Percentiles rank a stretch among this genome's conserved stretches.
These are phyloP conservation scores for Penicillium sp. DNA, from an alignment of 2,329 filamentous ascomycete genomes.

Conservation along the genomic window DNA sequence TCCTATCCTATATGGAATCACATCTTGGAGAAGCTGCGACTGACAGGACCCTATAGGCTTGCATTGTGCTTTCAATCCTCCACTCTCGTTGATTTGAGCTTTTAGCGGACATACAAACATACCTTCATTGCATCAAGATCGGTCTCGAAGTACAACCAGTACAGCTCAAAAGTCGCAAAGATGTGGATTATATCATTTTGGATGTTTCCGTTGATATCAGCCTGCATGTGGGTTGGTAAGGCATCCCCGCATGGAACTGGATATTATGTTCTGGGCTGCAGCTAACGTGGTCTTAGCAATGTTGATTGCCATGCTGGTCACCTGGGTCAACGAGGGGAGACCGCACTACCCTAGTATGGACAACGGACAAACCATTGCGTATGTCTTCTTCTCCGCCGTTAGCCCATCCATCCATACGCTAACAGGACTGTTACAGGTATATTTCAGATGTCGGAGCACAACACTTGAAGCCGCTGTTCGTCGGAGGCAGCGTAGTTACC, in stretches of 20 bases:
- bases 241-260: neutral
- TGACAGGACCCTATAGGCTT: neutral
- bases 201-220: constrained; percentile 53
- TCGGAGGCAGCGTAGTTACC: constrained; percentile 53
- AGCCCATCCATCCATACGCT: neutral
- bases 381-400: constrained; percentile 19
- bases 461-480: constrained; percentile 54
- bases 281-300: constrained; percentile 38
- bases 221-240: constrained; percentile 47
- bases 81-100: neutral
- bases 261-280: neutral
- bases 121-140: neutral
- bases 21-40: constrained; percentile 1
- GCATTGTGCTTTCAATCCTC: neutral
- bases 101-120: neutral
- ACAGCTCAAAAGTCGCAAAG: constrained; percentile 5
- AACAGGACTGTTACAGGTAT: constrained; percentile 24
- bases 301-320: constrained; percentile 52
- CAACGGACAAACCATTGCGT: constrained; percentile 47
- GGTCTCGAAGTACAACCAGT: neutral
- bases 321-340: constrained; percentile 47
- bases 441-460: constrained; percentile 52
- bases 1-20: neutral
- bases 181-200: constrained; percentile 43
- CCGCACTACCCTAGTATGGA: constrained; percentile 49